Evolutionary conservation across 2,329 filamentous ascomycete genomes (phyloP).

Genomic region (Beauveria rudraprayagi): DNA sequence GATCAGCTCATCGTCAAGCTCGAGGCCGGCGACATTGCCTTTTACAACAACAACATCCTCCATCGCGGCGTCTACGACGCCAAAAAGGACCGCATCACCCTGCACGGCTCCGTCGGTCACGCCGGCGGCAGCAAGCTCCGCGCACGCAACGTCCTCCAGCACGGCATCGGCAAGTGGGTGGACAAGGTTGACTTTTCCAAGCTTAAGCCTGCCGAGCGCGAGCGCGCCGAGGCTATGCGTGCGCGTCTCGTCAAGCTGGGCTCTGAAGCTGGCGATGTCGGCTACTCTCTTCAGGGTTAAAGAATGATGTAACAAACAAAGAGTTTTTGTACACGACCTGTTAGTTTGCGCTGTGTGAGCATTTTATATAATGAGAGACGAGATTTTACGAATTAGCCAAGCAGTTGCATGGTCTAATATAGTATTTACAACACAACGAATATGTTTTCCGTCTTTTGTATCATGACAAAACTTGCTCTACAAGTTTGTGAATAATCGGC

Average conservation of each 20-base stretch:
- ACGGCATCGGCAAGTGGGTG: conserved; percentile 63
- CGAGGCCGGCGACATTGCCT: conserved; percentile 68
- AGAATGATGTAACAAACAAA: not conserved
- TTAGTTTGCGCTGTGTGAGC: not conserved
- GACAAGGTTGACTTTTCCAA: conserved; percentile 46
- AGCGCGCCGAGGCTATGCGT: conserved; percentile 56
- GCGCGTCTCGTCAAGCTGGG: conserved; percentile 55
- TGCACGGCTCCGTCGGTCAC: conserved; percentile 66
- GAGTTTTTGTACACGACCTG: not conserved
- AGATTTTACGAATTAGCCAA: no score
- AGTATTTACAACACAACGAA: no score
- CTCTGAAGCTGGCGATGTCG: conserved; percentile 50
- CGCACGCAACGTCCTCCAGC: conserved; percentile 67
- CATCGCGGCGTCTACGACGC: conserved; percentile 61
- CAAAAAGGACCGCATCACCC: conserved; percentile 54
- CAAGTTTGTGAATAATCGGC: no score
- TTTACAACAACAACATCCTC: conserved; percentile 87
- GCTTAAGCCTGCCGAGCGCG: conserved; percentile 34
- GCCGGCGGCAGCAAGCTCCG: conserved; percentile 44
- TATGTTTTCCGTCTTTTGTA: no score
- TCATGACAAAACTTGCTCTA: no score
- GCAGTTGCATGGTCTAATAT: no score
- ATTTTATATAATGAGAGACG: not conserved
- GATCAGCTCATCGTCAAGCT: conserved; percentile 59
- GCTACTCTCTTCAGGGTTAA: conserved; percentile 52